These are phyloP conservation scores for Colletotrichum gigasporum DNA, from an alignment of 2,329 filamentous ascomycete genomes.

Conservation along the genomic window DNA sequence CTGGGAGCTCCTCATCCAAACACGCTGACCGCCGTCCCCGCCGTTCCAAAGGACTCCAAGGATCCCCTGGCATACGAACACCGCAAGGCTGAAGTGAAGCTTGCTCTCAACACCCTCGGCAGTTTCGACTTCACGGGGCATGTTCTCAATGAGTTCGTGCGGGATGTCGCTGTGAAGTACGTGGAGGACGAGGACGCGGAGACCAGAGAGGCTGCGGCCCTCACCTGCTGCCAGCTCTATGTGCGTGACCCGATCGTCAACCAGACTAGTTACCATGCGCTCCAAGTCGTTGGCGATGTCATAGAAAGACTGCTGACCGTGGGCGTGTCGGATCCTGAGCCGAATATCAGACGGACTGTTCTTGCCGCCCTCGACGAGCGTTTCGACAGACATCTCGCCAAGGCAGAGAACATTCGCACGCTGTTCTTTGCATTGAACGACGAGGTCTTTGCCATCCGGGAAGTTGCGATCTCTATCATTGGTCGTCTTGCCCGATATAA, in stretches of 20 bases:
- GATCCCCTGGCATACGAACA: conserved; percentile 84
- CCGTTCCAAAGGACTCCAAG: conserved; percentile 87
- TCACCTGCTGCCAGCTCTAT: conserved; percentile 98
- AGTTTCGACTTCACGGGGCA: conserved; percentile 96
- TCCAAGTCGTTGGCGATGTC: conserved; percentile 96
- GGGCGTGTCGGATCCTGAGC: conserved; percentile 89
- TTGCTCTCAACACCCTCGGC: conserved; percentile 94
- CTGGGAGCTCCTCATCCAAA: conserved; percentile 88
- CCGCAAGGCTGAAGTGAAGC: conserved; percentile 85
- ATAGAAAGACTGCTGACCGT: conserved; percentile 97
- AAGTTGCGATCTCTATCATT: conserved; percentile 96
- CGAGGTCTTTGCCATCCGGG: conserved; percentile 89
- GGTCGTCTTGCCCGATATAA: conserved; percentile 91
- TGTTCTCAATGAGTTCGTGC: conserved; percentile 96
- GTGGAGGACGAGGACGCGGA: conserved; percentile 95
- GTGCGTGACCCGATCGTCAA: conserved; percentile 97
- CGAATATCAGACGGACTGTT: conserved; percentile 88
- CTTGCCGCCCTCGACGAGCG: conserved; percentile 89
- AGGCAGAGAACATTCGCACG: conserved; percentile 96
- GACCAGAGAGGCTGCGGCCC: conserved; percentile 90
- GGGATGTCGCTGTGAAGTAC: conserved; percentile 97
- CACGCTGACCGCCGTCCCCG: conserved; percentile 80
- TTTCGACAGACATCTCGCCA: conserved; percentile 96
- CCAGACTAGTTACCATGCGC: conserved; percentile 95
- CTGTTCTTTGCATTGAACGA: conserved; percentile 96